These are phyloP conservation scores for Lactifluus echinatus DNA, from an alignment of 768 basidiomycete species.

Conservation along the genomic window DNA sequence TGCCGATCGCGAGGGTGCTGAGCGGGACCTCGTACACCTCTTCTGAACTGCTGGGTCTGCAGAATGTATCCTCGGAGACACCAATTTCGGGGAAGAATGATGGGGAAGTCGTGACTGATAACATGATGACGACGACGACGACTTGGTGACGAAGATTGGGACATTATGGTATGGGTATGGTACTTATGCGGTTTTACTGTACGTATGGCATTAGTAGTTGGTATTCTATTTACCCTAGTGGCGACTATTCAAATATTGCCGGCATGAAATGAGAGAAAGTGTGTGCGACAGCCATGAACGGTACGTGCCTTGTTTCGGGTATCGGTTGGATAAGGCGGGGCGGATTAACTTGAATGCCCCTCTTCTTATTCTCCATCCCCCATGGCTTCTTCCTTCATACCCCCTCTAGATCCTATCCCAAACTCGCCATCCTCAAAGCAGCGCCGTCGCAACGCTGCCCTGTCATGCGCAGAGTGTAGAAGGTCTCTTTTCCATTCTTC, in stretches of 20 bases:
- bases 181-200: too few relatives aligned
- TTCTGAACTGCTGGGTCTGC: constrained; percentile 1
- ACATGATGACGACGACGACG: not conserved
- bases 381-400: constrained; percentile 20
- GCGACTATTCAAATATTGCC: too few relatives aligned
- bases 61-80: not conserved
- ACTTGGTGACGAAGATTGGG: not conserved
- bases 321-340: constrained; percentile 12
- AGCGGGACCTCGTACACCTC: constrained; percentile 6
- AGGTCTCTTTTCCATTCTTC: constrained; percentile 36
- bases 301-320: constrained; percentile 14
- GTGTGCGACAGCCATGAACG: too few relatives aligned
- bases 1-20: constrained; percentile 9
- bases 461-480: constrained; percentile 64
- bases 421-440: constrained; percentile 20
- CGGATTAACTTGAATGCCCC: constrained; percentile 18
- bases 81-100: not conserved
- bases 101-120: not conserved
- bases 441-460: constrained; percentile 35
- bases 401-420: constrained; percentile 5
- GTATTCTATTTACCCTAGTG: too few relatives aligned
- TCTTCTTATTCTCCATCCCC: constrained; percentile 13
- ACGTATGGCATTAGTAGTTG: too few relatives aligned
- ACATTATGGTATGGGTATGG: not conserved
- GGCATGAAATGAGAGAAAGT: too few relatives aligned